These are phyloP conservation scores for Cydonia oblonga DNA, from an alignment of 331 rosid species.

Conservation along the genomic window DNA sequence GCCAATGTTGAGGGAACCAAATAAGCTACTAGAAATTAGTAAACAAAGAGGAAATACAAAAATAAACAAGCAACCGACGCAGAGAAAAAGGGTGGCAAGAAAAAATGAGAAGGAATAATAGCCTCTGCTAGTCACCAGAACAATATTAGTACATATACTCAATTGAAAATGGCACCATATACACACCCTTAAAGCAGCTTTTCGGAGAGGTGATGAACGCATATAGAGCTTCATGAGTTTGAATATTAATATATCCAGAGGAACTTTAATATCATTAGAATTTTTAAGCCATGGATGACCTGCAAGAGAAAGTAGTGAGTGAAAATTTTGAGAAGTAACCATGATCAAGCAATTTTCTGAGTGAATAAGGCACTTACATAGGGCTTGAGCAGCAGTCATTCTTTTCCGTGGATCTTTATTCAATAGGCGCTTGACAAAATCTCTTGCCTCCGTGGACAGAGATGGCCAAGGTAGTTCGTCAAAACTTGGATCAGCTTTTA, in stretches of 20 bases:
- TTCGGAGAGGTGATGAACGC: slow-evolving; percentile 80
- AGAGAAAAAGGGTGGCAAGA: neutral
- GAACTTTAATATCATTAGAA: slow-evolving; percentile 47
- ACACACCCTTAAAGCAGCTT: slow-evolving; percentile 85
- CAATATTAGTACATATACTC: neutral
- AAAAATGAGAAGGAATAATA: neutral
- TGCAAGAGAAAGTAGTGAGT: slow-evolving; percentile 32
- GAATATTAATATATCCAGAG: slow-evolving; percentile 64
- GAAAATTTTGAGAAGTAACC: slow-evolving; percentile 4
- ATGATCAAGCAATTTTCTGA: neutral
- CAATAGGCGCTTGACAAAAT: slow-evolving; percentile 73
- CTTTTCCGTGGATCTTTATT: slow-evolving; percentile 90
- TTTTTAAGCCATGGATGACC: slow-evolving; percentile 88
- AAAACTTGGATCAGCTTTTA: slow-evolving; percentile 81
- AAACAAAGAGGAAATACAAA: neutral
- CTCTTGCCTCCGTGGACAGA: slow-evolving; percentile 59
- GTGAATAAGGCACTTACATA: slow-evolving; percentile 38
- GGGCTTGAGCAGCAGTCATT: slow-evolving; percentile 86
- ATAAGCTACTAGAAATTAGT: neutral
- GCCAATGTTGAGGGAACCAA: slow-evolving; percentile 14
- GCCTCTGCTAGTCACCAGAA: neutral
- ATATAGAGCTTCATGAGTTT: slow-evolving; percentile 81
- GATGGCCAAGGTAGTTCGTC: slow-evolving; percentile 95
- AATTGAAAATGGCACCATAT: neutral
- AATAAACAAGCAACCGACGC: neutral